Evolutionary conservation across 23 red algal species (phyloP).

Genomic region (Pyropia haitanensis): DNA sequence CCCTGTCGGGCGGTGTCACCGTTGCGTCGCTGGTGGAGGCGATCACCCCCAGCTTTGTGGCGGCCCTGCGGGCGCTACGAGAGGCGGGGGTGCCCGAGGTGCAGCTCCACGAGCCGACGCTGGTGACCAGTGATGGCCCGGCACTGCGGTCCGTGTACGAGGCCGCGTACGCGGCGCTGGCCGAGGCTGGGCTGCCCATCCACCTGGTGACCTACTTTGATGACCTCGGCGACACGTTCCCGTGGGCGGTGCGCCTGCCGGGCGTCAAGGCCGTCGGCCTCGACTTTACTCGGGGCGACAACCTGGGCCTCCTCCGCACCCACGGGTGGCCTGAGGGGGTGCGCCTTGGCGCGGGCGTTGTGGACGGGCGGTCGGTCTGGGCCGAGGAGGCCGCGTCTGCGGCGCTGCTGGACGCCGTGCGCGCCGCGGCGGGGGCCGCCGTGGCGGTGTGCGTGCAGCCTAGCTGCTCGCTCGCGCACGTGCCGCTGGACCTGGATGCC

Average conservation of each 20-base stretch:
- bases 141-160: constrained; percentile 19
- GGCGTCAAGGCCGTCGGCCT: constrained; percentile 30
- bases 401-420: constrained; percentile 5
- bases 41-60: constrained; percentile 47
- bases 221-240: constrained; percentile 27
- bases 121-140: constrained; percentile 35
- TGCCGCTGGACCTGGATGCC: constrained; percentile 42
- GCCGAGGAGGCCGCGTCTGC: constrained; percentile 9
- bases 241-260: constrained; percentile 36
- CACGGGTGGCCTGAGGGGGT: constrained; percentile 19
- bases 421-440: constrained; percentile 1
- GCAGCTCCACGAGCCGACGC: constrained; percentile 74
- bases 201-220: constrained; percentile 80
- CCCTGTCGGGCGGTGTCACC: constrained; percentile 13
- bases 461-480: constrained; percentile 75
- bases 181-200: constrained; percentile 21
- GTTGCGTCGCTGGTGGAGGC: constrained; percentile 27
- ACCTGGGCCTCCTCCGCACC: constrained; percentile 40
- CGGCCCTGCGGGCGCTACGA: constrained; percentile 24
- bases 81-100: constrained; percentile 30
- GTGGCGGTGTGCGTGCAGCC: constrained; percentile 36
- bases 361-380: constrained; percentile 88
- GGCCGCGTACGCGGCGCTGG: constrained; percentile 33
- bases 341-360: constrained; percentile 44
- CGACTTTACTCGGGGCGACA: constrained; percentile 63